Evolutionary conservation across 208 protist genomes (phyloP).

Genomic region (Crithidia thermophila): DNA sequence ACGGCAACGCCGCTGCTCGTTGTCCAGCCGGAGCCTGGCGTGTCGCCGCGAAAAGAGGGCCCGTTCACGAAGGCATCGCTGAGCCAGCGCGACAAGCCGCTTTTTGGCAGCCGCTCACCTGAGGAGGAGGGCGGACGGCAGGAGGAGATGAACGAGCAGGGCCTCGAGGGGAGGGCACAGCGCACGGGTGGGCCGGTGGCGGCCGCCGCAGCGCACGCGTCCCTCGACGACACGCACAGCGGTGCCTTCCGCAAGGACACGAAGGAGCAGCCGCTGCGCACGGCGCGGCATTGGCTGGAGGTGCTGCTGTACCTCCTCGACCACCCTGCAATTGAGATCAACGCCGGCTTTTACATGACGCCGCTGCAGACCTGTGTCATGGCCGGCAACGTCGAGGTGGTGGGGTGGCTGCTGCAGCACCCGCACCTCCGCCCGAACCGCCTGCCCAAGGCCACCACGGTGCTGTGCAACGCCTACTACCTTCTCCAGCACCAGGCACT

Average conservation of each 20-base stretch:
- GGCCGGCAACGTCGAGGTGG: conserved; percentile 21
- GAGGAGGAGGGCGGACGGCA: neutral
- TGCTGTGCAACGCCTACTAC: conserved; percentile 28
- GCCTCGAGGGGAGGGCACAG: neutral
- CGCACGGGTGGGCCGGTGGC: neutral
- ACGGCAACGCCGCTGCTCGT: conserved; percentile 7
- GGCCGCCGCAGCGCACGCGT: neutral
- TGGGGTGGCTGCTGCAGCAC: conserved; percentile 36
- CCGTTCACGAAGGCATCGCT: too few species aligned
- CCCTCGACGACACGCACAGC: neutral
- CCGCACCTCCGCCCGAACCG: conserved; percentile 32
- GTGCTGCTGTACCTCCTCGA: conserved; percentile 38
- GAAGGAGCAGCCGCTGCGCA: neutral
- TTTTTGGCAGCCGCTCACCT: neutral
- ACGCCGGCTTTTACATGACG: conserved; percentile 40
- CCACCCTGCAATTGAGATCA: conserved; percentile 47
- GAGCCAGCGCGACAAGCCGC: neutral
- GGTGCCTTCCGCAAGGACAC: conserved; percentile 8
- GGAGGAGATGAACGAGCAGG: neutral
- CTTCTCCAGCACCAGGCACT: conserved; percentile 29
- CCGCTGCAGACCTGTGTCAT: conserved; percentile 44
- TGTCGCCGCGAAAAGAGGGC: too few species aligned
- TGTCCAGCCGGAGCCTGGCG: neutral
- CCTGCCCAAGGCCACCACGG: conserved; percentile 20
- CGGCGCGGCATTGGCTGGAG: conserved; percentile 16